A percentile compares a stretch with the other conserved stretches of the same genome.
phyloP scores from a whole-genome alignment of 2,329 filamentous ascomycete species.

The Onygenales sp. region DNA sequence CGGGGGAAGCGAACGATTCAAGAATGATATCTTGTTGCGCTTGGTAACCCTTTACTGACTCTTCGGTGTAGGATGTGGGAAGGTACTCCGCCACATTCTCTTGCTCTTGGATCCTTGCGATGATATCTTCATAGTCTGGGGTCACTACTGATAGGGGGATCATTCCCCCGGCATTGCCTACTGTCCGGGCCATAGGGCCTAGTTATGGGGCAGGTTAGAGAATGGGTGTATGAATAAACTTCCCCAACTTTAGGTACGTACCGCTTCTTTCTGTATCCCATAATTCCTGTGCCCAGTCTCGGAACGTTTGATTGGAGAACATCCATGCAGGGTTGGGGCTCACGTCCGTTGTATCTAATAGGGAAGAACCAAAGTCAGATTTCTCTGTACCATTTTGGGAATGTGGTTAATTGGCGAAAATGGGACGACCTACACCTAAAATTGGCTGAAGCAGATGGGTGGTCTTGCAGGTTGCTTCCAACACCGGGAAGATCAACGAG shows the following conservation, averaged over 20 bases:
- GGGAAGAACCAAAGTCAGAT: background rate
- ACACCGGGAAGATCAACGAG: constrained; percentile 39
- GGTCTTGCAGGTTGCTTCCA: constrained; percentile 25
- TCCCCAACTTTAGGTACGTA: background rate
- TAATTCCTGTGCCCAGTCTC: background rate
- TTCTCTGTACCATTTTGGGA: background rate
- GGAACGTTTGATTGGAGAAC: background rate
- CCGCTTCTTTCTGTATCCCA: background rate
- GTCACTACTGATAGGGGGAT: background rate
- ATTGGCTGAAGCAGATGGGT: background rate
- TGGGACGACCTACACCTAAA: background rate
- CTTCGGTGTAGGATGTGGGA: background rate
- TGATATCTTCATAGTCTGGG: background rate
- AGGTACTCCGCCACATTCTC: background rate
- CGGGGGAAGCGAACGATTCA: background rate
- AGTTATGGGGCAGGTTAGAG: background rate
- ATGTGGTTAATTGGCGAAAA: background rate
- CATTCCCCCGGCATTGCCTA: background rate
- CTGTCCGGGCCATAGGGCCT: background rate
- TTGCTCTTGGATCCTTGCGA: background rate
- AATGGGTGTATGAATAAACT: background rate
- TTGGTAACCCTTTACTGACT: background rate
- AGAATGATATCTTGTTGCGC: background rate
- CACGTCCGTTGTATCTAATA: background rate
- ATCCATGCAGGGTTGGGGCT: background rate